Percentiles rank a stretch among this genome's conserved stretches.
Conservation (phyloP, 805 yeast species). For the Priceomyces fermenticarens region DNA sequence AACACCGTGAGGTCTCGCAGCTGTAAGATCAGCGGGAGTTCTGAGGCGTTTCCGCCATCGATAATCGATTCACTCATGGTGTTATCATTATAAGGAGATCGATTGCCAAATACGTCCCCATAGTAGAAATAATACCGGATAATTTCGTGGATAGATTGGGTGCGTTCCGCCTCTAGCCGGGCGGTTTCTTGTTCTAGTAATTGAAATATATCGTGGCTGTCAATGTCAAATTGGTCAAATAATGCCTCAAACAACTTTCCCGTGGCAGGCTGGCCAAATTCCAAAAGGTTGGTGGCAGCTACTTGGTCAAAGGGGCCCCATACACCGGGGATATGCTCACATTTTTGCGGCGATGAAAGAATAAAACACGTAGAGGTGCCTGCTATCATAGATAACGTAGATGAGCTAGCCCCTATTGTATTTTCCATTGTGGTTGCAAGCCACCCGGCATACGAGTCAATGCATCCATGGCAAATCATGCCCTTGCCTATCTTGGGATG, state of each 20-base stretch:
- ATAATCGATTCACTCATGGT: conserved; percentile 47
- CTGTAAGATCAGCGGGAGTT: conserved; percentile 6
- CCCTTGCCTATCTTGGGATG: conserved; percentile 3
- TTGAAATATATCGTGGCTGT: conserved; percentile 7
- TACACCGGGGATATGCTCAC: conserved; percentile 35
- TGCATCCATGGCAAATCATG: conserved; percentile 46
- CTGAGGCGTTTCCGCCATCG: conserved; percentile 37
- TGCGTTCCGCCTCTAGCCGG: conserved; percentile 14
- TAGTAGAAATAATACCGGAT: conserved; percentile 42
- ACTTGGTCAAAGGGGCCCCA: conserved; percentile 60
- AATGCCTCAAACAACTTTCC: conserved; percentile 52
- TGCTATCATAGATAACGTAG: conserved; percentile 47
- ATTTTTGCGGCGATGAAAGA: conserved; percentile 14
- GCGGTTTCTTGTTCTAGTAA: conserved; percentile 19
- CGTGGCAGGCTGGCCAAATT: conserved; percentile 59
- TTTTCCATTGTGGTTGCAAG: conserved; percentile 25
- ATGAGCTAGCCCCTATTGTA: conserved; percentile 15
- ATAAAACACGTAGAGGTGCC: conserved; percentile 63
- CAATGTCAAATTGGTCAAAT: conserved; percentile 26
- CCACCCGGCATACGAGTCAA: conserved; percentile 61
- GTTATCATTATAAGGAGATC: conserved; percentile 54
- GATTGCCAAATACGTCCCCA: conserved; percentile 58
- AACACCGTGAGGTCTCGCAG: conserved; percentile 11
- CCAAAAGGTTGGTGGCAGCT: conserved; percentile 34
- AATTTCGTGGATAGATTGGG: conserved; percentile 16